Evolutionary conservation across 2,329 filamentous ascomycete species (phyloP).

Genomic region (Phialemonium atrogriseum): DNA sequence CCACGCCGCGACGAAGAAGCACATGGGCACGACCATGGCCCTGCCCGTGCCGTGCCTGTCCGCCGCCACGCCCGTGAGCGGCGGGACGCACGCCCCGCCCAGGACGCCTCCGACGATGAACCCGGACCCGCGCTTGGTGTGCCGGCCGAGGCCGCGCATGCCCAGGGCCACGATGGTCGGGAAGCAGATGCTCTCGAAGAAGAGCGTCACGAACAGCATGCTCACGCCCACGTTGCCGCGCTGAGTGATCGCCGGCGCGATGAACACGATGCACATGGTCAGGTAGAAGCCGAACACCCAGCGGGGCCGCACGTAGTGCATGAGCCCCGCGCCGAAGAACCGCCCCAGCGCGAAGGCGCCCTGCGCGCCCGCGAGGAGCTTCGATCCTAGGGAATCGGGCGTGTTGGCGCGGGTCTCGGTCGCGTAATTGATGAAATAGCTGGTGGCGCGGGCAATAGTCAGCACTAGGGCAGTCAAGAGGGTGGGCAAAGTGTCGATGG

Average conservation of each 20-base stretch:
- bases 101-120: conserved; percentile 63
- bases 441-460: too few relatives aligned
- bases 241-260: conserved; percentile 37
- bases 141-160: conserved; percentile 65
- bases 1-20: conserved; percentile 48
- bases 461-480: too few relatives aligned
- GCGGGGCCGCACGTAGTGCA: conserved; percentile 59
- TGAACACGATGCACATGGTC: conserved; percentile 55
- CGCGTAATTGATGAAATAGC: conserved; percentile 69
- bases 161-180: conserved; percentile 73
- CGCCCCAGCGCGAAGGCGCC: conserved; percentile 65
- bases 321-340: conserved; percentile 58
- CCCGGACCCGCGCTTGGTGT: conserved; percentile 69
- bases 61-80: conserved; percentile 59
- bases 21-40: conserved; percentile 59
- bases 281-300: conserved; percentile 61
- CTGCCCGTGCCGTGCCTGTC: conserved; percentile 52
- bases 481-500: too few relatives aligned
- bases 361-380: conserved; percentile 67
- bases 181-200: conserved; percentile 76
- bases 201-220: conserved; percentile 62
- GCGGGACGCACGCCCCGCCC: conserved; percentile 67
- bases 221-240: conserved; percentile 38
- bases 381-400: conserved; percentile 43
- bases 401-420: conserved; percentile 49